phyloP scores from a whole-genome alignment of 2,329 filamentous ascomycete genomes.

The Dactylellina cionopaga region DNA sequence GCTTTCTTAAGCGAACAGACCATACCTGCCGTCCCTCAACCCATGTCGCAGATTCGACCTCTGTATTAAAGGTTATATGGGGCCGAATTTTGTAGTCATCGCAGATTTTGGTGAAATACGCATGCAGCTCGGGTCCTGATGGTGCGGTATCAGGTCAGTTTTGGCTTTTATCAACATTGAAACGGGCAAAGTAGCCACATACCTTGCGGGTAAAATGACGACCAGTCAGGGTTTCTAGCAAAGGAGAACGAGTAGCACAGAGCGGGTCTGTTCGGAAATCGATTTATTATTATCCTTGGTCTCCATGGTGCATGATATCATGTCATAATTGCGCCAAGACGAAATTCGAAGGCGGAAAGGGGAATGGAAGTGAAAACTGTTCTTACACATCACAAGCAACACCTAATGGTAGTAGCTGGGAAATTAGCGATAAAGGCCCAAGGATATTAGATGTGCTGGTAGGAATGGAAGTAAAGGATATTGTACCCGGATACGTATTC shows the following conservation, averaged over 20 bases:
- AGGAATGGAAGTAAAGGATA: background rate
- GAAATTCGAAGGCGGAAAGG: too few species aligned
- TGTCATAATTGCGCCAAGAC: background rate
- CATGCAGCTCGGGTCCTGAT: conserved; percentile 65
- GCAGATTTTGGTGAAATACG: conserved; percentile 68
- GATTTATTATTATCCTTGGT: background rate
- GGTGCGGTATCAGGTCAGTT: background rate
- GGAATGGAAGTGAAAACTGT: background rate
- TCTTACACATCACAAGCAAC: conserved; percentile 67
- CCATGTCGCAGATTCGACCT: conserved; percentile 67
- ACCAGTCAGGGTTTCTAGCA: conserved; percentile 66
- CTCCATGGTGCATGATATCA: background rate
- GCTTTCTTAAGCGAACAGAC: conserved; percentile 66
- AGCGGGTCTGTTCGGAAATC: conserved; percentile 64
- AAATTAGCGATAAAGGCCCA: background rate
- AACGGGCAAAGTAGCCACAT: background rate
- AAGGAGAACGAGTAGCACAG: conserved; percentile 69
- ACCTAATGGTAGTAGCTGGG: conserved; percentile 40
- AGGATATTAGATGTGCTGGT: background rate
- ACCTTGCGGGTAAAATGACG: conserved; percentile 62
- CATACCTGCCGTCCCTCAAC: conserved; percentile 67
- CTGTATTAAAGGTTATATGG: conserved; percentile 70
- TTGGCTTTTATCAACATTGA: background rate
- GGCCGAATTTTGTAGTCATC: conserved; percentile 66
- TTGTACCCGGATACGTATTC: conserved; percentile 69